Evolutionary conservation across 176 grass and related monocot species (phyloP).

Genomic region (Pharus latifolius): DNA sequence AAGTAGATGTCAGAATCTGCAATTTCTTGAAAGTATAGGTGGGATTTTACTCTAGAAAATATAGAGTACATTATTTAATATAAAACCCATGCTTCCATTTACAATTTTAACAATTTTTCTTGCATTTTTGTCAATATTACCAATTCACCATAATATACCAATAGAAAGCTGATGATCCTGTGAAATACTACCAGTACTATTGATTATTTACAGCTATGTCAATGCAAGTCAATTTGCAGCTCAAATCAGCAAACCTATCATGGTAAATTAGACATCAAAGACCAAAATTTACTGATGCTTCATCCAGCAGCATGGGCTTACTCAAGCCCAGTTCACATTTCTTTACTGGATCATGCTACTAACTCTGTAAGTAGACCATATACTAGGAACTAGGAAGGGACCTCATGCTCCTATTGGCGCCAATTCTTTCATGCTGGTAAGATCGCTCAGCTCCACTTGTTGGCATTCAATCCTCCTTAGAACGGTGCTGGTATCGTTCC

Average conservation of each 20-base stretch:
- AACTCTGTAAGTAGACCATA: not conserved
- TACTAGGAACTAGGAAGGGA: not conserved
- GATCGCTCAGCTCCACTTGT: slow-evolving; percentile 69
- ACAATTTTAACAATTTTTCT: not conserved
- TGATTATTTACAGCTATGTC: slow-evolving; percentile 21
- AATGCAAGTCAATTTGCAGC: not conserved
- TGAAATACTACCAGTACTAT: not conserved
- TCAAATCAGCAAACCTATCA: not conserved
- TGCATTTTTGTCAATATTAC: not conserved
- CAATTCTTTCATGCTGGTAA: slow-evolving; percentile 54
- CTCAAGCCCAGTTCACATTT: not conserved
- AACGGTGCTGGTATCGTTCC: slow-evolving; percentile 41
- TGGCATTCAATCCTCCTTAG: slow-evolving; percentile 66
- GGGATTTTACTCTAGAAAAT: too few relatives aligned
- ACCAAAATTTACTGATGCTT: slow-evolving; percentile 13
- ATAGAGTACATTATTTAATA: not conserved
- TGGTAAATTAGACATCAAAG: not conserved
- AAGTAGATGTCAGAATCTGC: too few relatives aligned
- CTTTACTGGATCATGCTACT: not conserved
- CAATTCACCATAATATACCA: not conserved
- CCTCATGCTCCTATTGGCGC: slow-evolving; percentile 25
- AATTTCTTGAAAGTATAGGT: too few relatives aligned
- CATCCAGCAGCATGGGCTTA: slow-evolving; percentile 4
- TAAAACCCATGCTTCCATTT: not conserved
- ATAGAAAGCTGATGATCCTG: not conserved